Base-by-base conservation (phyloP, 2,329 filamentous ascomycete genomes). In the Cordyceps pruinosa region DNA sequence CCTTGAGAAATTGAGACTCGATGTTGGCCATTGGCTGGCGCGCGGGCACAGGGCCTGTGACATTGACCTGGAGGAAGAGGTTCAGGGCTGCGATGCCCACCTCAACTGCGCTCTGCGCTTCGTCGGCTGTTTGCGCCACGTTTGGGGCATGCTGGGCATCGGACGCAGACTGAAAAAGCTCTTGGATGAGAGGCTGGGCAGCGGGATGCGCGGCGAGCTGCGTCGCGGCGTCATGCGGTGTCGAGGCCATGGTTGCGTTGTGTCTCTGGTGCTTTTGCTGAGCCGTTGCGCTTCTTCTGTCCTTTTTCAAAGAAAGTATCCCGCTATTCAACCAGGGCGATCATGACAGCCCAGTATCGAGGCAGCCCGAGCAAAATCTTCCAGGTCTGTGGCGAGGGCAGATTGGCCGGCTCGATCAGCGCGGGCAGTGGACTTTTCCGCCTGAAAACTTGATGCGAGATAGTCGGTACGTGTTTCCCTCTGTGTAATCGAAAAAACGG, bases 1-100 rank as follows among this genome's bases (percentile, higher is more conserved):
- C 68, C 28, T 73, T 71, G n/a, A 73, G 64, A 55, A 80, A 74
- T 4, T 71, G 62, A 1, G 61, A 59, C 32, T 73, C 69, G n/a
- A 78, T 56, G 3, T 64, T 53, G 32, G 59, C 42, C 42, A 63
- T 52, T 39, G 64, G 57, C 12, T 60, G 47, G 17, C 57, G 60
- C 0, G 71, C 63, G n/a, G 96, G 75, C 0, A 90, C 86, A 1
- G 92, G 92, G 0, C 92, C 92, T 4, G 92, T 96, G 55, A 95
- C 88, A 68, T 90, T 96, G 1, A 85, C 84, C 69, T 97, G 92
- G 17, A 96, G 72, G 68, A 96, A 56, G 2, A 49, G 5, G 19
- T 54, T 41, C 17, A 58, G 21, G 13, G 72, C 68, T 41, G 72
- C 71, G 8, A 72, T 53, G 6, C 66, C 70, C 26, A 73, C 64